Evolutionary conservation across 371 early-diverging fungal species (phyloP).

Genomic region (Mortierella sp.): DNA sequence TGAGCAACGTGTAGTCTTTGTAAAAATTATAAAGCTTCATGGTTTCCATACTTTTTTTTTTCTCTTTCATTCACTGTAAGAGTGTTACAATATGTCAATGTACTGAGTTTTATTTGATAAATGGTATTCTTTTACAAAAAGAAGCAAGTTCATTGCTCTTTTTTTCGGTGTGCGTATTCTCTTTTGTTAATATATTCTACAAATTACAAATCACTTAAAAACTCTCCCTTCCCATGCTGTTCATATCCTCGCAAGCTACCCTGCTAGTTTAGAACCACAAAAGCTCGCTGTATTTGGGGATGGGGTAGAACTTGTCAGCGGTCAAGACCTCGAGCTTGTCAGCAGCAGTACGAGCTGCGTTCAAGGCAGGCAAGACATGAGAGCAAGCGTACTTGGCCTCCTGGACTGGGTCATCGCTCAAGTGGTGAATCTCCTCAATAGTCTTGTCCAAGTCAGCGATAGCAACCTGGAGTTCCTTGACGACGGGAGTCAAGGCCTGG

Average conservation of each 20-base stretch:
- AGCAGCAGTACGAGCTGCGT: slow-evolving; percentile 76
- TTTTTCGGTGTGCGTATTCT: background rate
- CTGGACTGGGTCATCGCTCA: slow-evolving; percentile 72
- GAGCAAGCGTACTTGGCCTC: slow-evolving; percentile 72
- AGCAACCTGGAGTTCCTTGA: slow-evolving; percentile 64
- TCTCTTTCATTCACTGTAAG: background rate
- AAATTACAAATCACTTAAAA: background rate
- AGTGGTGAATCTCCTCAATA: slow-evolving; percentile 61
- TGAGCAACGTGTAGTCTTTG: background rate
- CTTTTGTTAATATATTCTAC: slow-evolving; percentile 2
- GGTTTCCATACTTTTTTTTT: background rate
- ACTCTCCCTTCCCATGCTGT: background rate
- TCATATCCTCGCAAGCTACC: background rate
- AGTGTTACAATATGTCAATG: background rate
- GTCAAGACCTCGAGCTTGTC: slow-evolving; percentile 87
- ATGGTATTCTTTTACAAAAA: slow-evolving; percentile 11
- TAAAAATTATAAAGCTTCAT: background rate
- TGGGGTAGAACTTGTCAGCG: slow-evolving; percentile 94
- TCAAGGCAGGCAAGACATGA: slow-evolving; percentile 77
- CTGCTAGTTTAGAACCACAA: slow-evolving; percentile 64
- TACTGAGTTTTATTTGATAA: slow-evolving; percentile 1
- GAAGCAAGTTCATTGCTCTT: background rate
- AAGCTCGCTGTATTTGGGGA: slow-evolving; percentile 97
- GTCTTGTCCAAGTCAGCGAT: slow-evolving; percentile 25
- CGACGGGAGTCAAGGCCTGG: slow-evolving; percentile 73